These are phyloP conservation scores for Hordeum pubiflorum DNA, from an alignment of 202 grass and related monocot genomes.

Conservation along the genomic window DNA sequence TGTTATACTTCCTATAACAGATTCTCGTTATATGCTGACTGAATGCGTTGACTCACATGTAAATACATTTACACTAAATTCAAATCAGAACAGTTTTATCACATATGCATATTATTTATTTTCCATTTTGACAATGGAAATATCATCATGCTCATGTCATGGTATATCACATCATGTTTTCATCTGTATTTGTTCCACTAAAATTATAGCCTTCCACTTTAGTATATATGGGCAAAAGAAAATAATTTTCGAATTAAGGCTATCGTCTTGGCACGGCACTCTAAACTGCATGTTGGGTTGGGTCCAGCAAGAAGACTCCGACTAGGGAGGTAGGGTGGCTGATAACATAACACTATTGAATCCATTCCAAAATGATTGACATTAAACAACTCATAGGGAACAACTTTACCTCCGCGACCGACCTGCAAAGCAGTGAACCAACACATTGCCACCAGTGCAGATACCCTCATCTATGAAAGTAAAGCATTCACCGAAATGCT, in stretches of 20 bases:
- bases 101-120: background rate
- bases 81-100: background rate
- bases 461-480: constrained; percentile 80
- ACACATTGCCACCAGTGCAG: constrained; percentile 46
- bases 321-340: background rate
- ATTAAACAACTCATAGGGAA: background rate
- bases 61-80: background rate
- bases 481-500: constrained; percentile 77
- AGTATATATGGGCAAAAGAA: background rate
- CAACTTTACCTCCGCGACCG: constrained; percentile 72
- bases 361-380: constrained; percentile 7
- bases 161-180: background rate
- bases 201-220: background rate
- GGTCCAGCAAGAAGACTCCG: too few species aligned
- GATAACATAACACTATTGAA: background rate
- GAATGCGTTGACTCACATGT: background rate
- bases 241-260: background rate
- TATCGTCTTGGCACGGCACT: too few species aligned
- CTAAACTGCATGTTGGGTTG: too few species aligned
- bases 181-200: background rate
- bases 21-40: background rate
- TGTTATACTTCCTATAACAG: background rate
- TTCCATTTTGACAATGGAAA: background rate
- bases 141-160: background rate
- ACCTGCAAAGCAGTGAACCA: constrained; percentile 97